Base-by-base conservation (phyloP, 1,139 yeast species). In the Saccharomyces pastorianus region DNA sequence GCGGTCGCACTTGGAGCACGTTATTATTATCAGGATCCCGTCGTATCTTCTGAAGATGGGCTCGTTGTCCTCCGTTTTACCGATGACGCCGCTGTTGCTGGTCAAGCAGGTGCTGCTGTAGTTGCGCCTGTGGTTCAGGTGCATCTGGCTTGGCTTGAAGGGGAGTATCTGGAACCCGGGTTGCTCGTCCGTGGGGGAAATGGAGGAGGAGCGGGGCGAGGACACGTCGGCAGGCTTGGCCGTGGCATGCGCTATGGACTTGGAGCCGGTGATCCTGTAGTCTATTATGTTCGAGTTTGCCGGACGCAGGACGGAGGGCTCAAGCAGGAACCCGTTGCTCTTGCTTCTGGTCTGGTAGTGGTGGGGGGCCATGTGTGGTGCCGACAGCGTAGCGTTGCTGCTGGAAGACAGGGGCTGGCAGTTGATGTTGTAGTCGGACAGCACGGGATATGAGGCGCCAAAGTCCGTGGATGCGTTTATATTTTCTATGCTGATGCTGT, bases 1-100 rank as follows among this genome's bases (percentile, higher is more conserved):
- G 54, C 93, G 72, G 14, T 75, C 78, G 68, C 95, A 87, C 53
- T 77, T 80, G 0, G 84, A 82, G 66, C 95, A 87, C 7, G 82
- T 82, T 27, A 87, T 74, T 53, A 83, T 75, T 6, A 86, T 90
- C 28, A 85, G 72, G 0, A 85, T 76, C 1, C 93, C 91, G 67
- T 87, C 95, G 4, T 85, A 79, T 56, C 95, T 72, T 55, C 86
- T 76, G 64, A 84, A 84, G 5, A 86, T 75, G 62, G 95, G 85
- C 20, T 70, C 64, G 49, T 69, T 68, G 38, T 64, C 59, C 5
- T 70, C 73, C 23, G 70, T 64, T 11, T 65, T 65, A 6, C 73
- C 73, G 7, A 71, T 61, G 2, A 67, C 59, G 8, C 70, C 71
- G 62, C 71, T 56, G 63, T 71, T 58, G 61, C 70, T 58, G 53